Evolutionary conservation across 2,329 filamentous ascomycete genomes (phyloP), one percentile per base, ranked within the genome.

Genomic region (Didymosphaeria variabile): DNA sequence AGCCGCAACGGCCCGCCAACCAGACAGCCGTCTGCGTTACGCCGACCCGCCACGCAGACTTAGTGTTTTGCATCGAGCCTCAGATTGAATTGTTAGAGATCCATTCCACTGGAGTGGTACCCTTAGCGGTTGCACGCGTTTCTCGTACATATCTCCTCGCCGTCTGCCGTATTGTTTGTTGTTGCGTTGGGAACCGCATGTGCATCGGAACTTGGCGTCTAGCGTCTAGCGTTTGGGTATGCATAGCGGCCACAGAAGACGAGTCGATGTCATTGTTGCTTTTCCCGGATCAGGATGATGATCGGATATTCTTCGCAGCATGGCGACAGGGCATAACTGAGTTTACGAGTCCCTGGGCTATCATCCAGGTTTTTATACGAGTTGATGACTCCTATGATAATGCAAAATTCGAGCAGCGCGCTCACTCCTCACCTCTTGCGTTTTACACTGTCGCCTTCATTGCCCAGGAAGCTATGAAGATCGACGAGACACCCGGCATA

Each of bases 11-110:
- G 63, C 32, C 52, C 58, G 52, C 66, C 70, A 38, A 72, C 62
- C 57, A 75, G 69, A 62, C 72, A 68, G 45, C 62, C 70, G 21
- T 68, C 72, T 46, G 66, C 72, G 57, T 68, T 67, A 59, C 74
- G 70, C 47, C 68, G 69, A 47, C 66, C 64, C 42, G 66, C 67
- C 21, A 56, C 58, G 49, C 61, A 67, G 29, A 49, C 57, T 10
- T 66, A 60, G 55, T 34, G 3, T 55, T 32, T 17, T 26, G 10
- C 9, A 32, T 40, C 51, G 42, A 49, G 32, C 49, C 32, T 60
- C 52, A 21, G 60, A 55, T 67, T 67, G 69, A 64, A 59, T 65
- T 55, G 63, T 65, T 57, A 5, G 55, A 55, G 38, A 54, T 60
- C 66, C 64, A 46, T 51, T 57, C 46, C 40, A 8, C 47, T 57